Evolutionary conservation across 257 asterid genomes (phyloP), one percentile per base, ranked within the genome.

Genomic region (Lycium ferocissimum): DNA sequence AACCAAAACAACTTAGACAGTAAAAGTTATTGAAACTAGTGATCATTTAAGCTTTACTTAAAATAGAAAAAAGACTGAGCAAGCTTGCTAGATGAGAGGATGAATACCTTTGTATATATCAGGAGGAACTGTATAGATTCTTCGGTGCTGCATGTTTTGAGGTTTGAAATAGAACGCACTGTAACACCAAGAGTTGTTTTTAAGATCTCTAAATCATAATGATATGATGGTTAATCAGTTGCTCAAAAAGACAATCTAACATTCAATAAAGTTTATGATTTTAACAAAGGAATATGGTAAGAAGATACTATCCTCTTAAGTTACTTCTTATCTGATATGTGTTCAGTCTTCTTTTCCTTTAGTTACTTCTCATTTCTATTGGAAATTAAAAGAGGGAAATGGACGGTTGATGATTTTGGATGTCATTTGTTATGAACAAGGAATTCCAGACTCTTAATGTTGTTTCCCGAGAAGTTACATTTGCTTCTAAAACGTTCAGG

Each of bases 401-500:
- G 51, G 22, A 38, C 3, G 3, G 51, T 35, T 67, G 37, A 72
- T 20, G 40, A 73, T 45, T 73, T 20, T 73, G 40, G 38, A 66
- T 13, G 47, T 66, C 47, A 66, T 35, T 14, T 33, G 38, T 66
- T 33, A n/a, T 66, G 73, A 66, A 35, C 73, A 35, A 66, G 15
- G 47, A 67, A 67, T 61, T 61, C 75, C 45, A 37, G 75, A 67
- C 47, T 67, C 49, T 35, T 33, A 66, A 22, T 62, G 26, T 1
- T 59, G 66, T 62, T 62, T 22, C 70, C 67, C 2, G 49, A 37
- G 37, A 67, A 35, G 11, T 6, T 67, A 67, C 22, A 61, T 78
- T 62, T 20, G n/a, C 20, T 76, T 56, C n/a, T 76, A 73, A 87
- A 80, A 54, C 65, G 9, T 59, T 33, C 72, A 96, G 99, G 93